Evolutionary conservation across 441 rosid genomes (phyloP), one percentile per base, ranked within the genome.

Genomic region (Codiaeum variegatum): DNA sequence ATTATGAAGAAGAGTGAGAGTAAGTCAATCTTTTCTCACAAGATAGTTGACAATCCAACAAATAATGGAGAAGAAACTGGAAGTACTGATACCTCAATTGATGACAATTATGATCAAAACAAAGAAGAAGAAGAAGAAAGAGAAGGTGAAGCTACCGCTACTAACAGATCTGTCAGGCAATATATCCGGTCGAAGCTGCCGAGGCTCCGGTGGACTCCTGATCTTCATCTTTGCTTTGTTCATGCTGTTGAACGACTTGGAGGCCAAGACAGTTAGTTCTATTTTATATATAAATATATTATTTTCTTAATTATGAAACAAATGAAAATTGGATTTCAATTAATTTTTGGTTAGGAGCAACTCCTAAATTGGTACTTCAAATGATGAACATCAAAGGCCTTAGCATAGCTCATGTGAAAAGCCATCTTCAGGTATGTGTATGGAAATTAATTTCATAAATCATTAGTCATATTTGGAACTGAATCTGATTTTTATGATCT

Each of bases 201-300:
- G 0, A 84, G 98, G 80, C 88, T 94, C 26, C 81, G 97, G 73
- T 94, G 98, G 98, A 89, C 97, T 36, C 94, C 93, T 11, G 98
- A 92, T 83, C 98, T 94, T 70, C 98, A 94, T 85, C 87, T 89
- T 67, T 82, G 92, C 84, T 94, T 94, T 83, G 80, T 87, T 82
- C 92, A 86, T 77, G 97, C 98, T 10, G 88, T 94, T 40, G 91
- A 92, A 82, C 87, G 89, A 72, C 81, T 94, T 47, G 98, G 98
- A 74, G 91, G 93, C 19, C 85, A 85, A 82, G 93, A 84, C 0
- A 85, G 93, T 89, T 72, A 83, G 93, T 77, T 24, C 21, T 34
- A 28, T 34, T 15, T 42, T 13, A 60, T 32, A 16, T 62, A 62
- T 36, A 5, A 2, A 1, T 13, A 64, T 54, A 12, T 0, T 6